Evolutionary conservation across 352 stramenopile species (phyloP).

Genomic region (Peronospora destructor): DNA sequence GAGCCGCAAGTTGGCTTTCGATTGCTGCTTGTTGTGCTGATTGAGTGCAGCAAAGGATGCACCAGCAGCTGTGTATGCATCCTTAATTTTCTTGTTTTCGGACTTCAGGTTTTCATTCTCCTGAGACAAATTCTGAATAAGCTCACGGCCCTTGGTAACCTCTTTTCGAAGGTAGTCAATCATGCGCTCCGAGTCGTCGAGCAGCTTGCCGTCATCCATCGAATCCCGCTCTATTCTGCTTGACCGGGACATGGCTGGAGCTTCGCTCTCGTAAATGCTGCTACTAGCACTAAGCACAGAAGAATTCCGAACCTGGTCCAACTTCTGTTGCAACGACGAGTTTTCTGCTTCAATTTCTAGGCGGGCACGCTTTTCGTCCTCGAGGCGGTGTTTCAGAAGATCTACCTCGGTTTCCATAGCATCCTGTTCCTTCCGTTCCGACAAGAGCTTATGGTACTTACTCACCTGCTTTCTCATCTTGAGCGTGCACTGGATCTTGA

Average conservation of each 20-base stretch:
- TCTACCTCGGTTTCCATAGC: slow-evolving; percentile 75
- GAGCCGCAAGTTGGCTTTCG: slow-evolving; percentile 87
- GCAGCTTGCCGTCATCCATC: slow-evolving; percentile 56
- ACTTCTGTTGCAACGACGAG: slow-evolving; percentile 60
- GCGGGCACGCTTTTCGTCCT: slow-evolving; percentile 69
- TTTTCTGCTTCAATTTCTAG: slow-evolving; percentile 71
- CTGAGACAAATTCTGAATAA: slow-evolving; percentile 52
- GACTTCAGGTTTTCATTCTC: slow-evolving; percentile 82
- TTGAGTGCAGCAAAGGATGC: slow-evolving; percentile 89
- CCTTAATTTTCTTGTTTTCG: slow-evolving; percentile 88
- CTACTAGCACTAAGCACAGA: slow-evolving; percentile 24
- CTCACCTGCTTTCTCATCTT: slow-evolving; percentile 78
- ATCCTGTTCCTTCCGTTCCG: slow-evolving; percentile 57
- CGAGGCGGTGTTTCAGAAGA: slow-evolving; percentile 60
- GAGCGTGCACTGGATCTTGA: slow-evolving; percentile 56
- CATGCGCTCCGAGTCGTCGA: slow-evolving; percentile 81
- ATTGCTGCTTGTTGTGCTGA: slow-evolving; percentile 91
- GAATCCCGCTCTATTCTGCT: slow-evolving; percentile 35
- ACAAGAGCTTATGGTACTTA: slow-evolving; percentile 59
- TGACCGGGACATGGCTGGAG: slow-evolving; percentile 15
- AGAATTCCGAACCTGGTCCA: slow-evolving; percentile 53
- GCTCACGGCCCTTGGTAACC: slow-evolving; percentile 65
- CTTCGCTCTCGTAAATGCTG: slow-evolving; percentile 44
- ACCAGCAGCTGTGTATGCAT: slow-evolving; percentile 89
- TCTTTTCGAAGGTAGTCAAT: slow-evolving; percentile 79